Evolutionary conservation across 306 rosid genomes (phyloP), one percentile per base, ranked within the genome.

Genomic region (Albizia julibrissin): DNA sequence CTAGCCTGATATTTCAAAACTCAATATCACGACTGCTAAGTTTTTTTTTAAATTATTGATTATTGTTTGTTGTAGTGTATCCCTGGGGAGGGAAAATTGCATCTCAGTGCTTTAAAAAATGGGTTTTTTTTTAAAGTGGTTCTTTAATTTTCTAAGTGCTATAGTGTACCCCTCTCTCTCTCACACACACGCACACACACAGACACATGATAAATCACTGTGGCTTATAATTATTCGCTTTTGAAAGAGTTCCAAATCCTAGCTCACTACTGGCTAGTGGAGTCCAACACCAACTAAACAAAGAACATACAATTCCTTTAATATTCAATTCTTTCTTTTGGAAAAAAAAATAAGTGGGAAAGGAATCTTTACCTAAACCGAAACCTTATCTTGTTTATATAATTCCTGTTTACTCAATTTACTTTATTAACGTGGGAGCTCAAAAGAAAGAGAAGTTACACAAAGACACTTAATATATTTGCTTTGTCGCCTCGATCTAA

Each of bases 341-440:
- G 26, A 69, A 69, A 69, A 40, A 21, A 24, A n/a, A 42, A 42
- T 42, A n/a, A 40, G 74, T 69, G 74, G 33, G 56, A 70, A 70
- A n/a, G 54, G 75, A 70, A 70, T 70, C 75, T 70, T 70, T 21
- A 70, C 75, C 75, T 43, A 70, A 69, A 21, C 47, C 14, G 29
- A 52, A 69, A 21, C 52, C 74, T 39, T 69, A 39, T 69, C 50
- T 21, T 39, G 15, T 22, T 19, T 22, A 11, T 40, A 18, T 21
- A 42, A 9, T 69, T 69, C 10, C 10, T 26, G 5, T 61, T 61
- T 61, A 26, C 34, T 39, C n/a, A 3, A 10, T 39, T 39, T n/a
- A 21, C 2, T 39, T 39, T 34, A 9, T 34, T 39, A 21, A 5
- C 73, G 6, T 69, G 24, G 21, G 15, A 10, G 10, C 49, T 39